Conservation (phyloP, 768 basidiomycete species). For the Suillus bovinus region DNA sequence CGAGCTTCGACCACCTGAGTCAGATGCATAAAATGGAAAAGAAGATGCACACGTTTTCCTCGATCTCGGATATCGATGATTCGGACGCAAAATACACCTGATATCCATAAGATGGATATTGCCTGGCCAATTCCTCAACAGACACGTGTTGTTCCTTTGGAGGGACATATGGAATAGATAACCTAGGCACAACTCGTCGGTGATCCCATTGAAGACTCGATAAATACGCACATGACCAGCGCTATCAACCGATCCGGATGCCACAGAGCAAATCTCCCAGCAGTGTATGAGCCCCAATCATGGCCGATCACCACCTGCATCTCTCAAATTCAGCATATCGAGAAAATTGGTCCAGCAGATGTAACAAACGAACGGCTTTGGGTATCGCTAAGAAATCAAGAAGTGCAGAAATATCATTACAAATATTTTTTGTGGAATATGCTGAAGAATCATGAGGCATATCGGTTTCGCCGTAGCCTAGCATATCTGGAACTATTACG, state of each 20-base stretch:
- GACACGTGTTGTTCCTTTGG: conserved; percentile 51
- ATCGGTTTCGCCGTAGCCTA: conserved; percentile 67
- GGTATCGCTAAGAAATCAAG: conserved; percentile 55
- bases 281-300: conserved; percentile 76
- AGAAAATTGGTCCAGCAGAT: background rate
- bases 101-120: conserved; percentile 62
- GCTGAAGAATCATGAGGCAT: conserved; percentile 55
- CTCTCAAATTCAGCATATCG: background rate
- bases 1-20: conserved; percentile 20
- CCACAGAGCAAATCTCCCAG: conserved; percentile 70
- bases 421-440: conserved; percentile 61
- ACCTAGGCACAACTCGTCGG: conserved; percentile 36
- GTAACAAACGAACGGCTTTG: conserved; percentile 48
- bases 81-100: conserved; percentile 64
- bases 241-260: conserved; percentile 62
- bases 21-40: background rate
- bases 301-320: conserved; percentile 68
- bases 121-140: conserved; percentile 49
- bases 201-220: background rate
- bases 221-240: conserved; percentile 54
- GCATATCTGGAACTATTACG: conserved; percentile 51
- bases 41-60: conserved; percentile 47
- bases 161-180: conserved; percentile 69
- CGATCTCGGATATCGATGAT: conserved; percentile 53
- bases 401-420: conserved; percentile 63